Percentiles rank a stretch among this genome's conserved stretches.
These are phyloP conservation scores for Plenodomus lindquistii DNA, from an alignment of 2,329 filamentous ascomycete species.

Conservation along the genomic window DNA sequence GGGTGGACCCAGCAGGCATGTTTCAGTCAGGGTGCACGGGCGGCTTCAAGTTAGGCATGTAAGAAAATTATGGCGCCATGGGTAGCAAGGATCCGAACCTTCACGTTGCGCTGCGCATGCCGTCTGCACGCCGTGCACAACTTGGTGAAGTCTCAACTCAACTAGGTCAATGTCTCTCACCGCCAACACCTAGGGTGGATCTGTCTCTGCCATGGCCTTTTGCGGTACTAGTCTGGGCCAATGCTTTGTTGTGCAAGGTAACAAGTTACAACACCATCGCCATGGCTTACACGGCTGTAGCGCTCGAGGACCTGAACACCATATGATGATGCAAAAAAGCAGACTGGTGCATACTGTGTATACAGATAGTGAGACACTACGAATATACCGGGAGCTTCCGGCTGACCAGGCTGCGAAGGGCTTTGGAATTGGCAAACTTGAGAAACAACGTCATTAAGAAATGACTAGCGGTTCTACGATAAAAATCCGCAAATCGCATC, in stretches of 20 bases:
- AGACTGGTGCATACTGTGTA: too few species aligned
- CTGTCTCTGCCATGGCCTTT: neutral
- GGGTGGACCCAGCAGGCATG: constrained; percentile 42
- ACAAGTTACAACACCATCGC: neutral
- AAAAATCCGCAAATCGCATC: neutral
- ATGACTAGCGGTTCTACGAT: too few species aligned
- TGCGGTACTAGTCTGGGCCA: neutral
- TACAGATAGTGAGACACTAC: too few species aligned
- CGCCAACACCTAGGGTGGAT: neutral
- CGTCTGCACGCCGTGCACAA: neutral
- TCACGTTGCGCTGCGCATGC: too few species aligned
- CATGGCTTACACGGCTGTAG: neutral
- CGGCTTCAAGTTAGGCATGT: constrained; percentile 36
- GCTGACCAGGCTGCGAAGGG: neutral
- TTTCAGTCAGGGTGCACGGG: constrained; percentile 43
- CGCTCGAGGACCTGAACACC: neutral
- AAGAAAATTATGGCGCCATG: neutral
- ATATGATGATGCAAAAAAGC: neutral
- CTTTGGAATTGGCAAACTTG: neutral
- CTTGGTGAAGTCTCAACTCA: neutral
- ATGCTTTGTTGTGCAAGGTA: neutral
- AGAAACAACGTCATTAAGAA: too few species aligned
- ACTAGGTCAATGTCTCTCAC: neutral
- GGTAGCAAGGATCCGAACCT: neutral
- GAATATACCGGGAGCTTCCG: neutral